Evolutionary conservation across 306 rosid species (phyloP).

Genomic region (Sphenostylis stenocarpa): DNA sequence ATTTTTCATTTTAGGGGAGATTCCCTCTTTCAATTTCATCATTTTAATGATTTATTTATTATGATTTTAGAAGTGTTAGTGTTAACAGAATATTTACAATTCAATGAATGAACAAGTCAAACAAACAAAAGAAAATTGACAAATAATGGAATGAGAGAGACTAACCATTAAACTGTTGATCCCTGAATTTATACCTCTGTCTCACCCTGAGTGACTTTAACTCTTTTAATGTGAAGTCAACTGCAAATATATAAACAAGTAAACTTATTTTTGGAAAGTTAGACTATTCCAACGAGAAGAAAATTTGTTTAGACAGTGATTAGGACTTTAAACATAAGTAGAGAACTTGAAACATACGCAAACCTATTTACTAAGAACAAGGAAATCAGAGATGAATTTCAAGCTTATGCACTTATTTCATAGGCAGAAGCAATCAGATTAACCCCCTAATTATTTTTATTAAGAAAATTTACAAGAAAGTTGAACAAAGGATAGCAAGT

Average conservation of each 20-base stretch:
- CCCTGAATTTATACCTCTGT: constrained; percentile 75
- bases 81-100: constrained; percentile 1
- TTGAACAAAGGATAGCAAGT: constrained; percentile 17
- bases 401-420: background rate
- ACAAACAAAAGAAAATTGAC: background rate
- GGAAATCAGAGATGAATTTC: constrained; percentile 11
- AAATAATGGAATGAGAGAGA: constrained; percentile 27
- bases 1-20: background rate
- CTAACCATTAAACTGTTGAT: constrained; percentile 84
- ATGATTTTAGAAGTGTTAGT: background rate
- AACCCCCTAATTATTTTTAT: constrained; percentile 12
- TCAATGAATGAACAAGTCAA: background rate
- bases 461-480: background rate
- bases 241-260: constrained; percentile 45
- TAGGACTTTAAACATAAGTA: background rate
- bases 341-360: background rate
- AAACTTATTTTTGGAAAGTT: constrained; percentile 10
- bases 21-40: constrained; percentile 3
- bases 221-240: constrained; percentile 84
- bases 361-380: background rate
- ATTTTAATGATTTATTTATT: background rate
- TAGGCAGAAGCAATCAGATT: constrained; percentile 14
- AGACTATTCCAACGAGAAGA: background rate
- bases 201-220: constrained; percentile 67
- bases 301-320: background rate